phyloP scores from a whole-genome alignment of 305 asterid genomes.

The Petunia hybrid region DNA sequence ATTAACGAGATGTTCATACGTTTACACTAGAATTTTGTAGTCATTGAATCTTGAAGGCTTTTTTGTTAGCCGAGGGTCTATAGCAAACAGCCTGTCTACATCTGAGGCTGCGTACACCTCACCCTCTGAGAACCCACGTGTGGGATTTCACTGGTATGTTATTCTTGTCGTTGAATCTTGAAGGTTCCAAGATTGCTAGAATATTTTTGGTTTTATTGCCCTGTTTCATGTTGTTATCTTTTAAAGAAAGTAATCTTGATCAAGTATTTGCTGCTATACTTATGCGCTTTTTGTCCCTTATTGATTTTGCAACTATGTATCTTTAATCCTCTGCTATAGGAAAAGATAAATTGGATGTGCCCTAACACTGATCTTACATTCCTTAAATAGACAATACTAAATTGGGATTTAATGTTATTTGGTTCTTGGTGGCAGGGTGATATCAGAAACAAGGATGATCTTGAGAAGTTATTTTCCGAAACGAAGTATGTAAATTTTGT shows the following conservation, averaged over 20 bases:
- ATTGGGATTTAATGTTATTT: not conserved
- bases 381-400: not conserved
- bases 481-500: slow-evolving; percentile 55
- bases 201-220: not conserved
- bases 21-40: not conserved
- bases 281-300: not conserved
- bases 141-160: no score
- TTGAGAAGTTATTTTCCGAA: slow-evolving; percentile 77
- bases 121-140: no score
- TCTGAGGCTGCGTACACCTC: no score
- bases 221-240: slow-evolving; percentile 9
- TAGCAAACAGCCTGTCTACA: no score
- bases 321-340: not conserved
- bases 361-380: not conserved
- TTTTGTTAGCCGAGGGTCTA: no score
- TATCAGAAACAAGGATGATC: slow-evolving; percentile 79
- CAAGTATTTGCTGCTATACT: not conserved
- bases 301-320: not conserved
- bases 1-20: not conserved
- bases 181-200: not conserved
- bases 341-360: not conserved
- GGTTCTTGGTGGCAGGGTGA: slow-evolving; percentile 74
- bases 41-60: slow-evolving; percentile 5
- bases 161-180: not conserved
- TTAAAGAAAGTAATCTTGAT: not conserved